A percentile compares a stretch with the other conserved stretches of the same genome.
Evolutionary conservation across 257 asterid species (phyloP).

Genomic region (Solanum corneliomulleri): DNA sequence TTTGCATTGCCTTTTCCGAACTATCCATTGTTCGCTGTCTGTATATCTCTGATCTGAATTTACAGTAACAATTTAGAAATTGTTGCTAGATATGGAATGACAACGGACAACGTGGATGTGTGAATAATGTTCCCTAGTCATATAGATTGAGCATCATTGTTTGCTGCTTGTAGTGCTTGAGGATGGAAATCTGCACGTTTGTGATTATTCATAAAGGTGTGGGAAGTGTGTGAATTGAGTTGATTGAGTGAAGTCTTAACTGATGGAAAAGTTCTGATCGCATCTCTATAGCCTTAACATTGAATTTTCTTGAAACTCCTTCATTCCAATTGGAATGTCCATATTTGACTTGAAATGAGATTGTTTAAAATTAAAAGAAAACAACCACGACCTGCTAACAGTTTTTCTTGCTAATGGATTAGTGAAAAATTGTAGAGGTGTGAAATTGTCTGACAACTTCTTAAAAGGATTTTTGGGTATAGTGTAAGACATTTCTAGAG

Average conservation of each 20-base stretch:
- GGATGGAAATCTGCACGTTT: background rate
- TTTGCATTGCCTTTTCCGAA: background rate
- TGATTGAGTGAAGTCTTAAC: background rate
- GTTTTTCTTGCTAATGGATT: background rate
- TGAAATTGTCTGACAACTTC: background rate
- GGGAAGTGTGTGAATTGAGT: background rate
- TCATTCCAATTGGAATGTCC: background rate
- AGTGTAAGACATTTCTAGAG: background rate
- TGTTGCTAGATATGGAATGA: background rate
- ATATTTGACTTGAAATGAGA: background rate
- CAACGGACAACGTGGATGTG: background rate
- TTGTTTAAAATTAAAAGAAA: background rate
- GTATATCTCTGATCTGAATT: background rate
- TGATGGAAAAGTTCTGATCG: background rate
- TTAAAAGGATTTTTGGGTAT: background rate
- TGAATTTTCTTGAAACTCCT: background rate
- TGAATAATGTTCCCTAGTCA: background rate
- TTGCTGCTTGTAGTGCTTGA: background rate
- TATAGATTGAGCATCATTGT: background rate
- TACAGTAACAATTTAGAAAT: background rate
- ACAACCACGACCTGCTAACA: background rate
- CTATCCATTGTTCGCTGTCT: background rate
- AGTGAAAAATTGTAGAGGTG: background rate
- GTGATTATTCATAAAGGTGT: background rate
- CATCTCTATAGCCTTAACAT: background rate